These are phyloP conservation scores for Tolypocladium ophioglossoides DNA, from an alignment of 2,329 filamentous ascomycete genomes.

Conservation along the genomic window DNA sequence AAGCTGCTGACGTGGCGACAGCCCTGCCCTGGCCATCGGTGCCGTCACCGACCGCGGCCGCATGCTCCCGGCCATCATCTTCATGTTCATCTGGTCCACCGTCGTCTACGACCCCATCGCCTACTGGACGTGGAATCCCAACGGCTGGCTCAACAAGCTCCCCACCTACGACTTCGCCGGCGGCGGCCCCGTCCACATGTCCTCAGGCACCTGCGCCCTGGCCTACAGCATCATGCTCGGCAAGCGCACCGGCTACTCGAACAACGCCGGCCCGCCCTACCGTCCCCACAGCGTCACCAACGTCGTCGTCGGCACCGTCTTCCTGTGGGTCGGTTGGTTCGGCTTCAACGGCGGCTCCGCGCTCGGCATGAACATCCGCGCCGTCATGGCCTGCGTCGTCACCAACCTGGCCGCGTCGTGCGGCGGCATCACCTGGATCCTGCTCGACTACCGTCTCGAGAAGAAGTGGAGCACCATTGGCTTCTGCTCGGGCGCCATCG, in stretches of 20 bases:
- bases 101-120: slow-evolving; percentile 65
- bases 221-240: slow-evolving; percentile 66
- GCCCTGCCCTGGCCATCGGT: slow-evolving; percentile 47
- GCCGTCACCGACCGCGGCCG: slow-evolving; percentile 51
- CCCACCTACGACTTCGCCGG: slow-evolving; percentile 66
- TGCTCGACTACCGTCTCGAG: slow-evolving; percentile 85
- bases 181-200: slow-evolving; percentile 65
- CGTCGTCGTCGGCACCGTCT: slow-evolving; percentile 61
- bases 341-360: slow-evolving; percentile 89
- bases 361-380: slow-evolving; percentile 70
- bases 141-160: slow-evolving; percentile 60
- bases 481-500: slow-evolving; percentile 84
- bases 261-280: slow-evolving; percentile 52
- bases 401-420: slow-evolving; percentile 80
- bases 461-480: slow-evolving; percentile 89
- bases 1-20: slow-evolving; percentile 9
- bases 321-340: slow-evolving; percentile 93
- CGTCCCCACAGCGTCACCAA: slow-evolving; percentile 65
- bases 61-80: slow-evolving; percentile 49
- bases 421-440: slow-evolving; percentile 72
- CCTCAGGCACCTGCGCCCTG: slow-evolving; percentile 59
- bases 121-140: slow-evolving; percentile 69
- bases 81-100: slow-evolving; percentile 63
- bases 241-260: slow-evolving; percentile 52
- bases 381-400: slow-evolving; percentile 80